Evolutionary conservation across 2,329 filamentous ascomycete species (phyloP).

Genomic region (Aschersonia sp.): DNA sequence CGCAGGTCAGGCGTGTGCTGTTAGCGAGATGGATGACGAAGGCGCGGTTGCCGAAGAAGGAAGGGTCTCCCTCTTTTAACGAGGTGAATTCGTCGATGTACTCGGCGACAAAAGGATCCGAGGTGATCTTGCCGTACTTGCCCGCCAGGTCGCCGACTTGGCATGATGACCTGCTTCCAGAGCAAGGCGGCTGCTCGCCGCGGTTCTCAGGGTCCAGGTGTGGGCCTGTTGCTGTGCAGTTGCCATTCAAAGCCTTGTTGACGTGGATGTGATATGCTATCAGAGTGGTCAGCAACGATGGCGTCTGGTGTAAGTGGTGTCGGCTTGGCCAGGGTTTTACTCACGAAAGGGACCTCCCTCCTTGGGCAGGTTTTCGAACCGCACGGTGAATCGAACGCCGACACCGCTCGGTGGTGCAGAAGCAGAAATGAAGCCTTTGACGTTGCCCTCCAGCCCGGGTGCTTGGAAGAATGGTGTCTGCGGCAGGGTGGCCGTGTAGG

Average conservation of each 20-base stretch:
- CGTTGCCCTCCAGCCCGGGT: constrained; percentile 19
- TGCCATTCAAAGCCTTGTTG: constrained; percentile 45
- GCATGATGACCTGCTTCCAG: constrained; percentile 43
- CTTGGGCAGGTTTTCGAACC: constrained; percentile 43
- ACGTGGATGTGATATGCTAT: constrained; percentile 62
- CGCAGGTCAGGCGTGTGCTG: constrained; percentile 49
- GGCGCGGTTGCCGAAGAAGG: constrained; percentile 52
- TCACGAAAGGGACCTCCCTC: constrained; percentile 46
- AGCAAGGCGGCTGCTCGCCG: constrained; percentile 47
- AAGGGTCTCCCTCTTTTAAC: constrained; percentile 30
- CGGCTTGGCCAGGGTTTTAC: constrained; percentile 11
- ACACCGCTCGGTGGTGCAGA: constrained; percentile 30
- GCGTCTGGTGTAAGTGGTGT: background rate
- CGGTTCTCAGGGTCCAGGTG: constrained; percentile 61
- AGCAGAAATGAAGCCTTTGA: constrained; percentile 39
- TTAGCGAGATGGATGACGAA: constrained; percentile 51
- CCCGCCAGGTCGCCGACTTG: constrained; percentile 65
- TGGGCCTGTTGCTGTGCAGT: constrained; percentile 52
- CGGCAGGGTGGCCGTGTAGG: constrained; percentile 43
- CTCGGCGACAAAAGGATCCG: constrained; percentile 30
- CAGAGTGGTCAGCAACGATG: background rate
- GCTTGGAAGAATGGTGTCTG: constrained; percentile 36
- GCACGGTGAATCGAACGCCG: constrained; percentile 40
- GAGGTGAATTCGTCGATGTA: constrained; percentile 45
- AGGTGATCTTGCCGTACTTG: constrained; percentile 51